Percentiles rank a stretch among this genome's conserved stretches.
Evolutionary conservation across 495 filamentous ascomycete genomes (phyloP).

Genomic region (Paragyromitra xinjiangensis): DNA sequence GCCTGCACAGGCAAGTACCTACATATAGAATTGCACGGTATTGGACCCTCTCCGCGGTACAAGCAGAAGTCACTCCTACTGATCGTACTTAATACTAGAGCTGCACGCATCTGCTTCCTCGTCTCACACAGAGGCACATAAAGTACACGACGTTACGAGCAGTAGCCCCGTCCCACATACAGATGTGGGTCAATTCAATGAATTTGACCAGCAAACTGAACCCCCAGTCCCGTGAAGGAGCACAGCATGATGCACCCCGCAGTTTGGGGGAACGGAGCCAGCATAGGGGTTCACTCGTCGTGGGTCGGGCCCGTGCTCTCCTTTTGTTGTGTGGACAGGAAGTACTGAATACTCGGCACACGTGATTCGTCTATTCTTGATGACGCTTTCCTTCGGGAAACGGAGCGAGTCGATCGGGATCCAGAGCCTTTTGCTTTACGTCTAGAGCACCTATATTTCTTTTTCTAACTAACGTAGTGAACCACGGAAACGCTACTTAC

Average conservation of each 20-base stretch:
- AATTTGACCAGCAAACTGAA: slow-evolving; percentile 29
- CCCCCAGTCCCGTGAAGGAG: slow-evolving; percentile 30
- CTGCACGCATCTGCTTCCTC: too few species aligned
- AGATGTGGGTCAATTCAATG: slow-evolving; percentile 22
- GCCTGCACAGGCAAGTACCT: slow-evolving; percentile 20
- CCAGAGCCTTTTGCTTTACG: slow-evolving; percentile 18
- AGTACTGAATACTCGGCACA: slow-evolving; percentile 7
- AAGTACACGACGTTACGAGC: slow-evolving; percentile 2
- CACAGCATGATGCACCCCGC: slow-evolving; percentile 48
- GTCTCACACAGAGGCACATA: neutral
- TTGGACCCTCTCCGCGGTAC: neutral
- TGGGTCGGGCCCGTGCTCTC: slow-evolving; percentile 23
- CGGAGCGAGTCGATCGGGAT: slow-evolving; percentile 9
- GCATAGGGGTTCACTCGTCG: slow-evolving; percentile 30
- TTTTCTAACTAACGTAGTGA: slow-evolving; percentile 44
- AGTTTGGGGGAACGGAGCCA: slow-evolving; percentile 44
- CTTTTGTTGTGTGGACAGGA: neutral
- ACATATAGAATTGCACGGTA: slow-evolving; percentile 12
- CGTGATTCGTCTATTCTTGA: slow-evolving; percentile 36
- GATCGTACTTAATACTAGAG: too few species aligned
- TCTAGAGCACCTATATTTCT: slow-evolving; percentile 22
- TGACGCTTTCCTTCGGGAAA: slow-evolving; percentile 25
- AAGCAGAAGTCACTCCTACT: neutral
- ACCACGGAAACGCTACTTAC: slow-evolving; percentile 14
- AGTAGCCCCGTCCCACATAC: slow-evolving; percentile 12